phyloP scores from a whole-genome alignment of 2,329 filamentous ascomycete species.

The Aspergillus thermomutatus region DNA sequence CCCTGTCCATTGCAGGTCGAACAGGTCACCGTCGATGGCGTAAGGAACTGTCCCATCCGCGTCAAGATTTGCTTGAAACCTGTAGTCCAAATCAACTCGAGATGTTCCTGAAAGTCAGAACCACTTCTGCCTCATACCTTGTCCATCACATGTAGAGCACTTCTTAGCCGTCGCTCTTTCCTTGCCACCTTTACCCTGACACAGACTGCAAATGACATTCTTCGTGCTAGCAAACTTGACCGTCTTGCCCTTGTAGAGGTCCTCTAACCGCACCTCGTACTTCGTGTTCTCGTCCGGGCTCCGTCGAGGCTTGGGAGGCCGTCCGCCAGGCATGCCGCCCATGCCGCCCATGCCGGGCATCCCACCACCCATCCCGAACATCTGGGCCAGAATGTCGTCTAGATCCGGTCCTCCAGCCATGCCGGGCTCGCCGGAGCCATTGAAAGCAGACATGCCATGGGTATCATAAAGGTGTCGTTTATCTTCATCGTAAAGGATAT shows the following conservation, averaged over 20 bases:
- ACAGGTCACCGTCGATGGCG: constrained; percentile 75
- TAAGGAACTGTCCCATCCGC: constrained; percentile 81
- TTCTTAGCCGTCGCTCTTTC: constrained; percentile 81
- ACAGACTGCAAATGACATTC: constrained; percentile 81
- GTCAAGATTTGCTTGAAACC: constrained; percentile 72
- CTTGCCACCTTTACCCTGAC: constrained; percentile 86
- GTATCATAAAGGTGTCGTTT: constrained; percentile 89
- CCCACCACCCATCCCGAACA: constrained; percentile 59
- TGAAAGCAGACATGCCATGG: constrained; percentile 94
- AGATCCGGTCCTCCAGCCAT: constrained; percentile 66
- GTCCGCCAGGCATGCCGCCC: constrained; percentile 38
- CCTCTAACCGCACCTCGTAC: constrained; percentile 87
- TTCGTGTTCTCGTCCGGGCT: constrained; percentile 84
- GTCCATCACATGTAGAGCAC: constrained; percentile 81
- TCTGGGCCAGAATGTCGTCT: constrained; percentile 88
- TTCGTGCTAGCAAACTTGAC: constrained; percentile 96
- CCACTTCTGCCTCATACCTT: constrained; percentile 47
- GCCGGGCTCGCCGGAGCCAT: constrained; percentile 66
- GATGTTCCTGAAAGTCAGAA: background rate
- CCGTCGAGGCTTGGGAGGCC: constrained; percentile 49
- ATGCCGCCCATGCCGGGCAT: constrained; percentile 60
- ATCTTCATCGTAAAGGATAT: constrained; percentile 94
- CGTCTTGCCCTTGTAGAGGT: constrained; percentile 97
- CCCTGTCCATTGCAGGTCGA: constrained; percentile 82
- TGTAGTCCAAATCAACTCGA: constrained; percentile 19